Base-by-base conservation (phyloP, 1,139 yeast genomes). In the Geotrichum citri-aurantii region DNA sequence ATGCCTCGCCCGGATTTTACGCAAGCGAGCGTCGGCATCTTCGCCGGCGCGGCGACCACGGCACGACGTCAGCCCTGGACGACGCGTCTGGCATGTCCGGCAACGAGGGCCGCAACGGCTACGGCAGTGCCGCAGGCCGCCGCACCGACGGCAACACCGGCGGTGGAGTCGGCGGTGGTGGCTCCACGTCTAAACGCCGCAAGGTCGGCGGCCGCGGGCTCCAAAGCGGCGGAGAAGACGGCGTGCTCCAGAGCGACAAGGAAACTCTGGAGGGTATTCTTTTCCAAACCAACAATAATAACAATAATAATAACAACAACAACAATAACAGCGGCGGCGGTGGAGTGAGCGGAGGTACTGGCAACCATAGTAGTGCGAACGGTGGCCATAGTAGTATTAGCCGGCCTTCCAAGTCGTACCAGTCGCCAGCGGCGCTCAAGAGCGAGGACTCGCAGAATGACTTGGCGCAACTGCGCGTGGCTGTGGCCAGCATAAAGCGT, bases 361-460 rank as follows among this genome's bases (percentile, higher is more conserved):
- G 44, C 49, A 27, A n/a, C 24, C 51, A 10, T 6, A 44, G 26
- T 21, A 27, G 51, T 5, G 42, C 37, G 12, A 19, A 49, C 14
- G 29, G 49, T 3, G 24, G 12, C 11, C 37, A 37, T 14, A 19
- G 14, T 5, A 48, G 50, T 14, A 53, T 52, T 8, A 37, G 61
- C 10, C 60, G 60, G 19, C 49, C 54, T 31, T 53, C 61, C 6
- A 59, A 61, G 54, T 60, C 62, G 29, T 61, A 61, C 77, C 78
- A 62, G 83, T 81, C 66, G 82, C 82, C 82, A 79, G 55, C 62
- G 17, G 48, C 59, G 33, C 42, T 58, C 40, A 57, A 58, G 48
- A 53, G 40, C 26, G 62, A 60, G 24, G 62, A 60, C 31, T 60
- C 55, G n/a, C 12, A 23, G 23, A 59, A 51, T 29, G 62, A 60